Percentiles rank a stretch among this genome's conserved stretches.
phyloP scores from a whole-genome alignment of 2,329 filamentous ascomycete genomes.

The Endothia cerciana region DNA sequence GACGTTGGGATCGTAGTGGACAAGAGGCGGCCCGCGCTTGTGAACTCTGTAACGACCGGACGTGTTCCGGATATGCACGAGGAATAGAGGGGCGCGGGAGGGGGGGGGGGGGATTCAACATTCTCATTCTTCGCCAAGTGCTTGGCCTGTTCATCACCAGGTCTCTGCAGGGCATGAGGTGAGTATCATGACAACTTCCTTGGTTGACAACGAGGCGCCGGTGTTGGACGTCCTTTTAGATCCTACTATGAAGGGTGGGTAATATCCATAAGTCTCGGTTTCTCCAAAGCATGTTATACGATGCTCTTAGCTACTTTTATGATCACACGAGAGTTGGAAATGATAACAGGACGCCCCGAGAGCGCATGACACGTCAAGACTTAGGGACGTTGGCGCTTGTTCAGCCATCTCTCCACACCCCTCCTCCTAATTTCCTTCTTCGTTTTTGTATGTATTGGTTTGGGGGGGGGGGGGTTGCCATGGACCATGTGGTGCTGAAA shows the following conservation, averaged over 20 bases:
- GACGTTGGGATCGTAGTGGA: constrained; percentile 4
- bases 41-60: neutral
- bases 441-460: neutral
- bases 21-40: neutral
- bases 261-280: neutral
- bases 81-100: neutral
- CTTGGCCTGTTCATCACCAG: neutral
- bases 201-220: too few species aligned
- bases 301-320: neutral
- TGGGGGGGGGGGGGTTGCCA: neutral
- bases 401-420: neutral
- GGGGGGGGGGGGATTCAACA: too few species aligned
- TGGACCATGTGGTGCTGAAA: neutral
- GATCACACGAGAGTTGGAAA: neutral
- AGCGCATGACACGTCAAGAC: neutral
- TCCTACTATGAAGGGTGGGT: neutral
- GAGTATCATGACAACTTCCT: neutral
- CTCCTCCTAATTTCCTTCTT: too few species aligned
- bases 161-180: neutral
- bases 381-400: neutral
- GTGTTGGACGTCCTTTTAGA: too few species aligned
- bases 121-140: neutral
- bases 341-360: neutral
- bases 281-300: neutral
- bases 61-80: neutral